phyloP scores from a whole-genome alignment of 2,329 filamentous ascomycete species.

The Fusarium longipes region DNA sequence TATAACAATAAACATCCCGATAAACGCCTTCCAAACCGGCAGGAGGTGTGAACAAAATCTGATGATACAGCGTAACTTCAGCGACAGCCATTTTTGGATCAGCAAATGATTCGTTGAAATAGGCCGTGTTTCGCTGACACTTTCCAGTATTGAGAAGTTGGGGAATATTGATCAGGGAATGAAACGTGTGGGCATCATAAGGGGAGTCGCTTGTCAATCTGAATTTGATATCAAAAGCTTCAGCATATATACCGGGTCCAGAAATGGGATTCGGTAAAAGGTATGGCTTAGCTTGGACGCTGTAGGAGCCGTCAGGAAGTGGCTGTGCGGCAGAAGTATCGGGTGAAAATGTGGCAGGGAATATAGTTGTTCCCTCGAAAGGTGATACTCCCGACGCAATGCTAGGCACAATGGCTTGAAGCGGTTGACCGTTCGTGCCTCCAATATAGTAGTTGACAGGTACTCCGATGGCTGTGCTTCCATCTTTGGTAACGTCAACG shows the following conservation, averaged over 20 bases:
- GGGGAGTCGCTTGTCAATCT: neutral
- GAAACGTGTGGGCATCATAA: constrained; percentile 13
- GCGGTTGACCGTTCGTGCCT: neutral
- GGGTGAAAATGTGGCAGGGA: constrained; percentile 6
- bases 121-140: constrained; percentile 19
- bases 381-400: constrained; percentile 5
- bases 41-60: constrained; percentile 3
- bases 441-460: constrained; percentile 18
- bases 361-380: constrained; percentile 15
- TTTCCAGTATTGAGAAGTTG: constrained; percentile 19
- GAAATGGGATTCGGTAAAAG: constrained; percentile 17
- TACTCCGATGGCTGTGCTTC: neutral
- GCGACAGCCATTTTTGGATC: constrained; percentile 13
- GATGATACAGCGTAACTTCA: constrained; percentile 15
- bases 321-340: neutral
- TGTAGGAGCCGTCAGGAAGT: constrained; percentile 8
- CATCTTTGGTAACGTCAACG: constrained; percentile 17
- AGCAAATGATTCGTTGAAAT: constrained; percentile 14
- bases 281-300: constrained; percentile 6
- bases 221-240: constrained; percentile 14
- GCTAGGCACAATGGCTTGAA: constrained; percentile 6
- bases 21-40: constrained; percentile 11
- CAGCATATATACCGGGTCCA: constrained; percentile 15
- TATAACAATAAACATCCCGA: constrained; percentile 16
- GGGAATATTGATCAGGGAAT: constrained; percentile 9